These are phyloP conservation scores for Cenchrus purpureus DNA, from an alignment of 176 grass and related monocot species.

Conservation along the genomic window DNA sequence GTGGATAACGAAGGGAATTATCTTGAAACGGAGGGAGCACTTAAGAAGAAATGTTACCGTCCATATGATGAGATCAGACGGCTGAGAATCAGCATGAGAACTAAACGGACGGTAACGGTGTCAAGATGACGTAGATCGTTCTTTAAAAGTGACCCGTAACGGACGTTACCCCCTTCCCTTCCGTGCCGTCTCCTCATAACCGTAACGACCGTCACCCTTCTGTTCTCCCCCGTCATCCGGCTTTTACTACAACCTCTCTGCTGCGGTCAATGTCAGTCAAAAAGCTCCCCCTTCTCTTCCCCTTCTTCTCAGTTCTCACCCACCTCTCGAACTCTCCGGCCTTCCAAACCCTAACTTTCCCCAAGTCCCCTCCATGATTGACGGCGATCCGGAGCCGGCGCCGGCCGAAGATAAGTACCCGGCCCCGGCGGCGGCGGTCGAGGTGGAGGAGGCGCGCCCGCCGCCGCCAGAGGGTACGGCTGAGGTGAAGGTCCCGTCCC, in stretches of 20 bases:
- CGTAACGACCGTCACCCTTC: background rate
- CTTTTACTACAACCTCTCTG: background rate
- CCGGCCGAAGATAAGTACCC: constrained; percentile 1
- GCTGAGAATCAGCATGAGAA: no score
- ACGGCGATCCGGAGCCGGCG: constrained; percentile 30
- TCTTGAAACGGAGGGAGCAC: no score
- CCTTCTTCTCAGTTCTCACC: constrained; percentile 27
- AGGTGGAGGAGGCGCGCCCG: background rate
- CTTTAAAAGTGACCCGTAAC: no score
- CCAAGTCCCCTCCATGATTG: constrained; percentile 36
- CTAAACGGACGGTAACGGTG: no score
- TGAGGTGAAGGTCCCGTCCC: background rate
- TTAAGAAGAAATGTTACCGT: no score
- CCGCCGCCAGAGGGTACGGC: constrained; percentile 5
- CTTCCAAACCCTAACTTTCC: constrained; percentile 56
- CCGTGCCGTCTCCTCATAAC: background rate
- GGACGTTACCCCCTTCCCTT: background rate
- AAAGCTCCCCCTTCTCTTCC: constrained; percentile 35
- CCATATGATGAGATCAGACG: no score
- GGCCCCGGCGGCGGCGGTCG: background rate
- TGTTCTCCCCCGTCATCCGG: background rate
- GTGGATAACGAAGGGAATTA: no score
- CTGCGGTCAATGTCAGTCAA: constrained; percentile 71
- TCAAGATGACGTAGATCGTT: no score
- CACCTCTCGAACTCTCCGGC: constrained; percentile 18